Base-by-base conservation (phyloP, 2,329 filamentous ascomycete species). In the Pyrenochaeta sp. region DNA sequence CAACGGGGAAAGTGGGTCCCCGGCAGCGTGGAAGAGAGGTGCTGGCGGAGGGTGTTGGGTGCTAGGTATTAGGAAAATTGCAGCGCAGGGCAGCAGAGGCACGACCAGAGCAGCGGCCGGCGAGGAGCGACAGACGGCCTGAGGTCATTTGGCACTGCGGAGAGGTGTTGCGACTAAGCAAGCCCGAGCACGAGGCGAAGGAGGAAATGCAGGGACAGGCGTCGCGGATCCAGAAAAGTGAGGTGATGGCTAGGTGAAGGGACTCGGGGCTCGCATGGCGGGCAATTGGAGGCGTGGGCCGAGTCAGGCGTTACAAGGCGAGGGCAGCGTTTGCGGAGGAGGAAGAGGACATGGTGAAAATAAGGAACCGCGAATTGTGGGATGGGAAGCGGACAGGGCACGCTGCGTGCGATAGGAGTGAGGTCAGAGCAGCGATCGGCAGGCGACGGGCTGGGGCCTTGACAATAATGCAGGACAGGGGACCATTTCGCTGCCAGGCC, bases 101-200 rank as follows among this genome's bases (percentile, higher is more conserved):
- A 55, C 57, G 50, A 54, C 60, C 61, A 49, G 51, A 44, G 51
- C 45, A 60, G 58, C 54, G 61, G 60, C 65, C 60, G 58, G 53
- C 42, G 29, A 57, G 54, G 60, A 52, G 55, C 55, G 53, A 49
- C 41, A 48, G 38, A 46, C 39, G 49, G 50, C 51, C 48, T 52
- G 52, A 39, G 48, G 48, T 63, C 65, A 67, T 67, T 63, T 59
- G 65, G 55, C 56, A 59, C 55, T 58, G 38, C 41, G 48, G 34
- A 44, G 44, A 48, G 38, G 46, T 51, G 45, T 46, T 56, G 53
- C 50, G 44, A 43, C 41, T 44, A 55, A 51, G 44, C 37, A 41
- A 35, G 35, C 24, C 35, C 31, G 34, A 32, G 40, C 45, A 45
- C 44, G 51, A 35, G 37, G 46, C 5, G 41, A 41, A 45, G 40